Evolutionary conservation across 1,139 yeast species (phyloP).

Genomic region (Debaryomyces robertsiae): DNA sequence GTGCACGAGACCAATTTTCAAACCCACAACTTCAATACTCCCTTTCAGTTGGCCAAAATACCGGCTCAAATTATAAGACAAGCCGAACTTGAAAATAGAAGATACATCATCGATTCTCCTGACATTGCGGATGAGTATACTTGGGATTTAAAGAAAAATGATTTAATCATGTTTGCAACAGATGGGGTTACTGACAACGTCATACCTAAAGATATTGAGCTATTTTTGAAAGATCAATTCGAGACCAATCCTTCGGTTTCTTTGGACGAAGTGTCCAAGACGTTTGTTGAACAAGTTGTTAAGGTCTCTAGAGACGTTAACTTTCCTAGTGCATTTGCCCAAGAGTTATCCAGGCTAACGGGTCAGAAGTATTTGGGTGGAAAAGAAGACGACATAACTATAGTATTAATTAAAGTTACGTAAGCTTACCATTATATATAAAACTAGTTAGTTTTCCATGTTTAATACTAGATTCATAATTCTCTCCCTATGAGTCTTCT

Average conservation of each 20-base stretch:
- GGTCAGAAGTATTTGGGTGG: constrained; percentile 84
- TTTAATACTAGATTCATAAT: constrained; percentile 46
- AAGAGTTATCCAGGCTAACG: constrained; percentile 68
- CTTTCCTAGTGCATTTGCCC: constrained; percentile 86
- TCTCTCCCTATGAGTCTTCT: constrained; percentile 38
- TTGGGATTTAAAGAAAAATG: constrained; percentile 62
- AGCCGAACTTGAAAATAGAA: constrained; percentile 58
- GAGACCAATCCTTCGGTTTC: constrained; percentile 22
- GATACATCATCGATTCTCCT: constrained; percentile 61
- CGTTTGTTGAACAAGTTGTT: constrained; percentile 68
- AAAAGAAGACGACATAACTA: constrained; percentile 92
- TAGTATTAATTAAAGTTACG: constrained; percentile 64
- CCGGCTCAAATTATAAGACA: constrained; percentile 62
- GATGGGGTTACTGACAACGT: constrained; percentile 95
- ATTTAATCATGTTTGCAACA: constrained; percentile 81
- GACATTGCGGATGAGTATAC: constrained; percentile 51
- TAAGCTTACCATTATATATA: constrained; percentile 8
- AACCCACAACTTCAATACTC: constrained; percentile 88
- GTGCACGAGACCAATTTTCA: constrained; percentile 74
- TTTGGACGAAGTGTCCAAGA: constrained; percentile 47
- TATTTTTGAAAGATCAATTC: constrained; percentile 52
- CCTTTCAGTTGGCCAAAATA: constrained; percentile 84
- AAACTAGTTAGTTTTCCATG: constrained; percentile 30
- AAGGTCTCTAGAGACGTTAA: constrained; percentile 69
- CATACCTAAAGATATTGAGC: constrained; percentile 69